Conservation (phyloP, 1,284 basidiomycete species). For the Cryptococcus wingfieldii region DNA sequence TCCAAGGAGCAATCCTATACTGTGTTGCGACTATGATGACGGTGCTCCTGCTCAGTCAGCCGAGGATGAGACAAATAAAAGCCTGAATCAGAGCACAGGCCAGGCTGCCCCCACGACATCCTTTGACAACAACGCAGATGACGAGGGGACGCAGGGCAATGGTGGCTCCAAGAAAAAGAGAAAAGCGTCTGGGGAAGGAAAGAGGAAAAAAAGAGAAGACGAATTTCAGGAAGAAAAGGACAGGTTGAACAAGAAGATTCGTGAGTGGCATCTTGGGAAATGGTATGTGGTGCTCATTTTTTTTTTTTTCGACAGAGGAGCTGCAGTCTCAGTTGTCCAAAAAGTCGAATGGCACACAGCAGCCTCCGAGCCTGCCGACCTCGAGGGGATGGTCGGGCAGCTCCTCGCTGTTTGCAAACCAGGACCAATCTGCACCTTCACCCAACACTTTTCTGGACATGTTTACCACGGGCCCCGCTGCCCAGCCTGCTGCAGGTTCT, state of each 20-base stretch:
- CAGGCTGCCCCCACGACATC: slow-evolving; percentile 1
- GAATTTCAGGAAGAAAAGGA: slow-evolving; percentile 34
- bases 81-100: not conserved
- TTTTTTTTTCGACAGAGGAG: slow-evolving; percentile 16
- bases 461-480: slow-evolving; percentile 17
- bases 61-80: slow-evolving; percentile 8
- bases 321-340: slow-evolving; percentile 23
- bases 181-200: slow-evolving; percentile 24
- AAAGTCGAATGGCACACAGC: not conserved
- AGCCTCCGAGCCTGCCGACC: not conserved
- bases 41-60: slow-evolving; percentile 14
- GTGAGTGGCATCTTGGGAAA: slow-evolving; percentile 16
- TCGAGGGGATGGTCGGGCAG: not conserved
- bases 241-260: slow-evolving; percentile 33
- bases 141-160: slow-evolving; percentile 1
- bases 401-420: not conserved
- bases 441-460: slow-evolving; percentile 44
- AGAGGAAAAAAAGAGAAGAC: slow-evolving; percentile 24
- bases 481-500: not conserved
- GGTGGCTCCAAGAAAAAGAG: slow-evolving; percentile 32
- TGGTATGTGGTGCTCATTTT: not conserved
- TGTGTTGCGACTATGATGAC: slow-evolving; percentile 46
- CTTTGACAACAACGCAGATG: slow-evolving; percentile 17
- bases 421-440: slow-evolving; percentile 20
- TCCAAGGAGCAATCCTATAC: slow-evolving; percentile 32